Conservation (phyloP, 2,329 filamentous ascomycete genomes). For the Phaeosphaeriaceae sp. region DNA sequence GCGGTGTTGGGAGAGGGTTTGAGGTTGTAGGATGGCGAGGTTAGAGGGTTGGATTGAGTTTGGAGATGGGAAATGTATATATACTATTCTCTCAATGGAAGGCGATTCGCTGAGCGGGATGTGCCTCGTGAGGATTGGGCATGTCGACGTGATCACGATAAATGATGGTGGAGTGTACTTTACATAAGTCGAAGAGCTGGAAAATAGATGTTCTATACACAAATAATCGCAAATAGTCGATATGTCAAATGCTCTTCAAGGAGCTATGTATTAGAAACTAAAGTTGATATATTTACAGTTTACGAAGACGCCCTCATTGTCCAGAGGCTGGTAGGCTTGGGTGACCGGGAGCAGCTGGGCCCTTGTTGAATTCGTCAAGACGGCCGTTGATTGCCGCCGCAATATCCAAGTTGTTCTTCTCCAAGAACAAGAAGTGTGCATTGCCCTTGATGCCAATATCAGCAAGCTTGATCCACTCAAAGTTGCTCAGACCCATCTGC, state of each 20-base stretch:
- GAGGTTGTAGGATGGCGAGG: conserved; percentile 4
- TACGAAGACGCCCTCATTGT: neutral
- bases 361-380: conserved; percentile 6
- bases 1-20: conserved; percentile 65
- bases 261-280: neutral
- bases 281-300: neutral
- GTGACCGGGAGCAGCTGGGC: neutral
- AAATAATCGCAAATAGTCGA: too few relatives aligned
- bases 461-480: conserved; percentile 55
- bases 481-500: conserved; percentile 52
- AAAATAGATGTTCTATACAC: too few relatives aligned
- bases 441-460: conserved; percentile 59
- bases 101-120: too few relatives aligned
- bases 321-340: neutral
- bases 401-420: conserved; percentile 59
- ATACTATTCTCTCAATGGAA: too few relatives aligned
- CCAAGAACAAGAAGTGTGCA: conserved; percentile 63
- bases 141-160: too few relatives aligned
- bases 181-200: too few relatives aligned
- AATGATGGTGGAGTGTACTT: too few relatives aligned
- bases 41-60: too few relatives aligned
- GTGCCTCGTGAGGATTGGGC: too few relatives aligned
- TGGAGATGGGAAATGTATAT: too few relatives aligned
- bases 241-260: neutral
- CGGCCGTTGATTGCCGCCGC: conserved; percentile 32